Base-by-base conservation (phyloP, 805 yeast genomes). In the Sugiyamaella lignohabitans region DNA sequence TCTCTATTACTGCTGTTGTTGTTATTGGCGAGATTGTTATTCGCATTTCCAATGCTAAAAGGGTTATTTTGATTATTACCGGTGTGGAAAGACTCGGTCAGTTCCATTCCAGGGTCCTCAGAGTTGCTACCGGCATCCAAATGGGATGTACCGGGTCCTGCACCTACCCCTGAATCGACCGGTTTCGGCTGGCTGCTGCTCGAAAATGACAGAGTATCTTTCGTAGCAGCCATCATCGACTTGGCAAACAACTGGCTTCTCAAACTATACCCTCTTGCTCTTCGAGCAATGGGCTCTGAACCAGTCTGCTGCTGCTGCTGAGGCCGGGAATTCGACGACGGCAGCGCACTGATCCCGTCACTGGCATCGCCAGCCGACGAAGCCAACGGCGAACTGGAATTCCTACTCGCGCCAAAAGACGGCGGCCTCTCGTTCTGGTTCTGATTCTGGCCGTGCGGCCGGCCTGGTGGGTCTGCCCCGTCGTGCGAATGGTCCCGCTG, bases 171-270 rank as follows among this genome's bases (percentile, higher is more conserved):
- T n/a, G n/a, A n/a, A n/a, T n/a, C n/a, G n/a, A n/a, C n/a, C n/a
- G n/a, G n/a, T n/a, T n/a, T n/a, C n/a, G n/a, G n/a, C n/a, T 10
- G 36, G 8, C 22, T 34, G 18, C 23, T 52, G 32, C 17, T 46
- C 52, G 4, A 35, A 46, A 17, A 45, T 45, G 45, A 44, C 47
- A 32, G 48, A 8, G 32, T 27, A 27, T 27, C 32, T 27, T 27
- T 27, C 14, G 32, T 27, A 16, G 38, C 20, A 16, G 18, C 5
- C 20, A 14, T 32, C 51, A 45, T 42, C 49, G 53, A 56, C 45
- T 66, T 77, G 58, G 72, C 77, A 65, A 82, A 73, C 42, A 83
- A 68, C 64, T 83, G 87, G 0, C 84, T 71, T 50, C 89, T 69
- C 47, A 83, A 62, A 5, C 86, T 79, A 50, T 80, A 77, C 0